phyloP scores from a whole-genome alignment of 2,329 filamentous ascomycete genomes.

The Apiospora arundinis region DNA sequence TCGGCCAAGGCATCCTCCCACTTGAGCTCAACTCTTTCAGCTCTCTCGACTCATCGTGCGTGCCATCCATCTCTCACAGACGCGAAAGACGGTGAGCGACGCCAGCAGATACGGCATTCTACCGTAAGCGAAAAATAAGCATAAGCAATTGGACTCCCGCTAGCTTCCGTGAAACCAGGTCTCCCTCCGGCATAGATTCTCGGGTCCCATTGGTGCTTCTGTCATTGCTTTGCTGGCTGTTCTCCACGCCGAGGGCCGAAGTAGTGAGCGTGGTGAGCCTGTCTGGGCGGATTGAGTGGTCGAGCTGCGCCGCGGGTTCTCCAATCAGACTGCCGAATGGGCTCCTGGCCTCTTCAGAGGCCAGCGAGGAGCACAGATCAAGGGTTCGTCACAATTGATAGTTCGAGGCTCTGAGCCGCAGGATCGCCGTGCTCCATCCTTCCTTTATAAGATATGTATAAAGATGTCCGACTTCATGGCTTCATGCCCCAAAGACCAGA shows the following conservation, averaged over 20 bases:
- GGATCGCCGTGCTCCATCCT: conserved; percentile 20
- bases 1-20: not conserved
- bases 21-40: not conserved
- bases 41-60: not conserved
- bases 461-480: not conserved
- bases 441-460: not conserved
- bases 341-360: conserved; percentile 33
- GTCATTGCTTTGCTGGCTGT: conserved; percentile 9
- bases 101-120: not conserved
- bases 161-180: conserved; percentile 14
- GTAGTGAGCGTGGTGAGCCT: conserved; percentile 13
- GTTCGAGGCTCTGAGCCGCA: conserved; percentile 34
- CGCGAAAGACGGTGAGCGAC: not conserved
- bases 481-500: conserved; percentile 13
- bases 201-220: conserved; percentile 17
- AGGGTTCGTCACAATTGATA: conserved; percentile 40
- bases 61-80: not conserved
- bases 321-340: conserved; percentile 39
- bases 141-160: conserved; percentile 11
- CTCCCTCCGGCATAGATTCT: not conserved
- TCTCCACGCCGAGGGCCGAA: conserved; percentile 6
- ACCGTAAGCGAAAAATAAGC: conserved; percentile 6
- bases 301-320: conserved; percentile 34
- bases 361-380: conserved; percentile 43
- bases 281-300: conserved; percentile 37